Base-by-base conservation (phyloP, 1,139 yeast species). In the Yamadazyma atlantica region DNA sequence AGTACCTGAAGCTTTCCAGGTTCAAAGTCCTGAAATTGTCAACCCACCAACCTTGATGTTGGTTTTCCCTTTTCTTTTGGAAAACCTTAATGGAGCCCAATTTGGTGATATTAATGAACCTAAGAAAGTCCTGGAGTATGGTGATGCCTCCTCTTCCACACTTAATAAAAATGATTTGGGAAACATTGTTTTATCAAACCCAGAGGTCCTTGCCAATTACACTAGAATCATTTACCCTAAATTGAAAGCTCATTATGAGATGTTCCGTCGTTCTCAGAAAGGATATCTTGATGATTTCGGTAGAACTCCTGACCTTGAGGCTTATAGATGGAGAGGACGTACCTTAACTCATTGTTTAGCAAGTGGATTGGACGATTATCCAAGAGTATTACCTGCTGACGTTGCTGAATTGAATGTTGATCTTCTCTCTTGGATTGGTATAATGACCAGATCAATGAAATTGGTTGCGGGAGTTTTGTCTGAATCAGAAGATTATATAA, bases 321-420 rank as follows among this genome's bases (percentile, higher is more conserved):
- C 82, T 0, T 92, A 85, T 58, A 73, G 96, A 54, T 92, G 99
- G 99, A 76, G 90, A 44, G 98, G 97, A 2, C 76, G 97, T 46
- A 87, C 97, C 0, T 67, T 73, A 17, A 76, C 82, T 3, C 97
- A 87, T 55, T 86, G 96, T 55, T 69, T 92, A 40, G 94, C 98
- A 2, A 85, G 95, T 62, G 99, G 99, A 0, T 59, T 92, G 30
- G 98, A 92, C 60, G 99, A 92, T 57, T 92, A 90, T 55, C 99
- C 99, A 24, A 76, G 99, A 45, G 85, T 89, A 0, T 64, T 70
- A 26, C 81, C 79, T 9, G 92, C 94, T 1, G 96, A 88, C 58
- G 72, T 83, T 29, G 95, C 95, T 0, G 99, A 92, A 60, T 68
- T 92, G 36, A 87, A 92, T 52, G 92, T 94, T 19, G 99, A 92